Percentiles rank a stretch among this genome's conserved stretches.
These are phyloP conservation scores for Citrus reticulata DNA, from an alignment of 345 rosid genomes.

Conservation along the genomic window DNA sequence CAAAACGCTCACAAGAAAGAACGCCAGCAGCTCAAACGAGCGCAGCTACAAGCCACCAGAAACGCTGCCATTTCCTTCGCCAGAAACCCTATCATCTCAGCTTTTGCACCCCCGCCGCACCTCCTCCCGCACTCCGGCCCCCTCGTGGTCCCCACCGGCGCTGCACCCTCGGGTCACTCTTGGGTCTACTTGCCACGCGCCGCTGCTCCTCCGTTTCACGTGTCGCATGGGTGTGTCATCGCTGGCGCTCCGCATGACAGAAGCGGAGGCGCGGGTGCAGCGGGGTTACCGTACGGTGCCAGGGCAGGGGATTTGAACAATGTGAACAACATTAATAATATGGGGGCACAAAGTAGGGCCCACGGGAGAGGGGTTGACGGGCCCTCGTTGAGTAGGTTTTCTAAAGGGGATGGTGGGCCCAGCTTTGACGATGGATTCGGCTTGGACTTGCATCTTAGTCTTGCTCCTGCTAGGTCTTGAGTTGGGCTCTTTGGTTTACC, in stretches of 20 bases:
- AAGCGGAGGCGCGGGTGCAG: conserved; percentile 32
- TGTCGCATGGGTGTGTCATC: conserved; percentile 72
- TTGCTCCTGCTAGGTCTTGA: conserved; percentile 83
- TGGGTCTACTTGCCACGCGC: conserved; percentile 90
- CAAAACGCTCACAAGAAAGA: conserved; percentile 89
- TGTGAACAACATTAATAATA: background rate
- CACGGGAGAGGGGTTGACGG: conserved; percentile 36
- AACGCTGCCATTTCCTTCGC: conserved; percentile 59
- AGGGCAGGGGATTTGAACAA: conserved; percentile 32
- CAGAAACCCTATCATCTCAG: conserved; percentile 84
- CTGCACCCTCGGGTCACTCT: conserved; percentile 38
- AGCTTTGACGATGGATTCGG: conserved; percentile 71
- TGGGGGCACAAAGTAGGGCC: conserved; percentile 28
- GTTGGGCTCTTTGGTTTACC: background rate
- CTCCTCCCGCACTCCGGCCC: conserved; percentile 49
- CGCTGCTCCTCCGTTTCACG: conserved; percentile 60
- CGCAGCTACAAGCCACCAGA: conserved; percentile 64
- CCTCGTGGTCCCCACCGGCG: conserved; percentile 33
- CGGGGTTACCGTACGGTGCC: conserved; percentile 41
- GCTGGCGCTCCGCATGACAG: conserved; percentile 8
- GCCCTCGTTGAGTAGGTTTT: conserved; percentile 64
- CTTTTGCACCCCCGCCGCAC: conserved; percentile 82
- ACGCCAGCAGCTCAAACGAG: conserved; percentile 72
- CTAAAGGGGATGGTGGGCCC: conserved; percentile 64
- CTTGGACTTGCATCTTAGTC: conserved; percentile 89